Evolutionary conservation across 345 rosid genomes (phyloP), one percentile per base, ranked within the genome.

Genomic region (Pistacia atlantica): DNA sequence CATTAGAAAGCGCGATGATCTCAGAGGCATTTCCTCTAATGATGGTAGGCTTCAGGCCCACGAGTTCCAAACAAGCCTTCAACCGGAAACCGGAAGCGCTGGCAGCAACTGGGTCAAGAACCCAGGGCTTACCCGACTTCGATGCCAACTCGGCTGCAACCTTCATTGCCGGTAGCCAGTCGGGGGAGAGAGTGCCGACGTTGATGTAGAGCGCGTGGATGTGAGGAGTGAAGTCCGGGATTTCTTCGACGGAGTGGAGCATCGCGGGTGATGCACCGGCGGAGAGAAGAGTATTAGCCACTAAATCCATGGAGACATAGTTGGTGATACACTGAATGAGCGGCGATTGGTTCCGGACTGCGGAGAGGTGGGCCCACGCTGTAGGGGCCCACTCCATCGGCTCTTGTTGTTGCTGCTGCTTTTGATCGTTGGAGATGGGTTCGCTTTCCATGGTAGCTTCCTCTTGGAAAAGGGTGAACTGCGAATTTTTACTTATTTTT

Each of bases 201-300:
- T 93, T 93, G 89, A 95, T 71, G 73, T 92, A 89, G 54, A 93
- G 94, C 5, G 95, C 91, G 38, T 73, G 67, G 61, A 67, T 71
- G 45, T 84, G 83, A 49, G 98, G 98, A 1, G 98, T 95, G 84
- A 90, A 95, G 67, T 93, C 97, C 2, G 91, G 91, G 78, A 89
- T 74, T 79, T 95, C 98, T 48, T 80, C 81, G 22, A 82, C 20
- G 49, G 93, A 88, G 79, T 93, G 96, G 55, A 95, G 80, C 98
- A 91, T 95, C 52, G 99, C 97, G 51, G 99, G 98, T 0, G 98
- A 95, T 4, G 98, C 98, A 45, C 98, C 98, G 48, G 93, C 95
- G 14, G 98, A 80, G 64, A 91, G 82, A 65, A 95, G 98, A 65
- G 92, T 87, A 84, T 95, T 95, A 77, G 97, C 98, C 74, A 90